Conservation (phyloP, 2,329 filamentous ascomycete genomes). For the Uncinocarpus reesii region DNA sequence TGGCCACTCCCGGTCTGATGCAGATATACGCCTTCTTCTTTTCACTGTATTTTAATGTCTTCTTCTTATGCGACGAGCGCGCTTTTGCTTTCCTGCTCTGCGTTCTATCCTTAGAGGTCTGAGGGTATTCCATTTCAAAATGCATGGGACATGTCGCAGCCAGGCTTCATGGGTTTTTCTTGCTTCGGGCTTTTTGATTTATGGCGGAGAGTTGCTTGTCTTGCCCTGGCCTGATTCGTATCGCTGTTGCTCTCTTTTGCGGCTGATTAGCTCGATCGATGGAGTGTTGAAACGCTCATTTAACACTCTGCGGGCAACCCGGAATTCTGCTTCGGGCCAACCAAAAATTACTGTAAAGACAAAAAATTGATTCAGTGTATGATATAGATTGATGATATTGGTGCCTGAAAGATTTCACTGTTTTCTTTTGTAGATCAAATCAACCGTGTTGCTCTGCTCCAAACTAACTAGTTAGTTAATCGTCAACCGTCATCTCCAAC, state of each 20-base stretch:
- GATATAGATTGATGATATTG: conserved; percentile 12
- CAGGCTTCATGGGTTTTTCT: not conserved
- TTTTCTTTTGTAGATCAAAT: no score
- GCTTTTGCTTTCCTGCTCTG: not conserved
- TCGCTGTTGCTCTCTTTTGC: not conserved
- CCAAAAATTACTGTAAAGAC: no score
- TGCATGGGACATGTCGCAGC: not conserved
- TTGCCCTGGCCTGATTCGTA: not conserved
- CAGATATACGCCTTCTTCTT: no score
- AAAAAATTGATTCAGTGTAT: no score
- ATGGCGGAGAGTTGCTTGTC: not conserved
- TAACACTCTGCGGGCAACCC: no score
- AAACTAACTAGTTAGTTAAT: no score
- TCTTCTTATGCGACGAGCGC: not conserved
- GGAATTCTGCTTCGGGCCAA: no score
- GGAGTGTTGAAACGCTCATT: conserved; percentile 8
- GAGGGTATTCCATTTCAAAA: not conserved
- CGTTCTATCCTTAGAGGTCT: not conserved
- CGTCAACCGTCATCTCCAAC: not conserved
- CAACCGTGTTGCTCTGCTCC: no score
- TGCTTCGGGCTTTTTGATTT: not conserved
- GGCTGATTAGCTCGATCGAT: not conserved
- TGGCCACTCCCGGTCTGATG: no score
- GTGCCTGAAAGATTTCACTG: not conserved
- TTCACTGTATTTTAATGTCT: not conserved